Evolutionary conservation across 148 eudicot species (phyloP).

Genomic region (Silene conica): DNA sequence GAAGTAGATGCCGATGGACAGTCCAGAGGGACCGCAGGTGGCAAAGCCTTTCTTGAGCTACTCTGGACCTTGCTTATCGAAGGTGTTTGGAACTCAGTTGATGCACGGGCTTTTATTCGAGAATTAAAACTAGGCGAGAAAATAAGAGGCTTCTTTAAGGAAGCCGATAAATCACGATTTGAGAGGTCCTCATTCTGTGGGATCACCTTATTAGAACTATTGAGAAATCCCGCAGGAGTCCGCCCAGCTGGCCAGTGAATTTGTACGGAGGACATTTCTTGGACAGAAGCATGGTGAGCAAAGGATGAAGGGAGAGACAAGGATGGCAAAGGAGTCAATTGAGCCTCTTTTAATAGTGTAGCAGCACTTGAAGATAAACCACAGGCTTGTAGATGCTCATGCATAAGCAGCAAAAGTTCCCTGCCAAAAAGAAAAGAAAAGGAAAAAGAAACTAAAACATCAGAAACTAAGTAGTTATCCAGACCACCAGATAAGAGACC

Average conservation of each 20-base stretch:
- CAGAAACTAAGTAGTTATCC: conserved; percentile 3
- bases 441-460: conserved; percentile 8
- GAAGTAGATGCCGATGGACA: conserved; percentile 34
- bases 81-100: conserved; percentile 40
- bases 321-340: conserved; percentile 76
- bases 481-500: not conserved
- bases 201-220: conserved; percentile 38
- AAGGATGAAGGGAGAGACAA: conserved; percentile 64
- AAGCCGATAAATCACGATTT: conserved; percentile 44
- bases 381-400: conserved; percentile 91
- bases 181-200: conserved; percentile 34
- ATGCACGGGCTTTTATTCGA: conserved; percentile 33
- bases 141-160: conserved; percentile 47
- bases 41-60: conserved; percentile 36
- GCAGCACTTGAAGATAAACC: conserved; percentile 79
- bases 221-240: conserved; percentile 48
- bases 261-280: conserved; percentile 55
- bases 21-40: conserved; percentile 35
- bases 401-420: conserved; percentile 87
- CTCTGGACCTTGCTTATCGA: conserved; percentile 34
- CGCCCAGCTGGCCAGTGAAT: conserved; percentile 90
- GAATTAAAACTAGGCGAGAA: conserved; percentile 47
- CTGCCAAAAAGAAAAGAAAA: conserved; percentile 37
- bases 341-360: conserved; percentile 78
- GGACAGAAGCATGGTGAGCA: conserved; percentile 57